These are phyloP conservation scores for Dunaliella primolecta DNA, from an alignment of 139 green algal genomes.

Conservation along the genomic window DNA sequence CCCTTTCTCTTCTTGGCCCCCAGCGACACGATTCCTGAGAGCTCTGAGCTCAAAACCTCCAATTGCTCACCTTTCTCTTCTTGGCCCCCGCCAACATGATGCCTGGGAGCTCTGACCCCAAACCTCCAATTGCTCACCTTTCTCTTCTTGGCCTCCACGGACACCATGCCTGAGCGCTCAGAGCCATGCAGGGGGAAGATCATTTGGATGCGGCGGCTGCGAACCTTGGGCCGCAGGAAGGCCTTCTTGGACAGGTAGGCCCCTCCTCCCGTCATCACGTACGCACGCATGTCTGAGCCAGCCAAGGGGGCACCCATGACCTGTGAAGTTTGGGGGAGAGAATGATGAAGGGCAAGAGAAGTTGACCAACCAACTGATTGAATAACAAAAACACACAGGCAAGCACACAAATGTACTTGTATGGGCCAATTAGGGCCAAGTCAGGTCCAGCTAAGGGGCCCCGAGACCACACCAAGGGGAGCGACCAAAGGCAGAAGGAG, in stretches of 20 bases:
- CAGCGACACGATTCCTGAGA: background rate
- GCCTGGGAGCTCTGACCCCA: background rate
- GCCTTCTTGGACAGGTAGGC: slow-evolving; percentile 33
- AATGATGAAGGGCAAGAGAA: slow-evolving; percentile 2
- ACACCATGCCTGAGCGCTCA: slow-evolving; percentile 70
- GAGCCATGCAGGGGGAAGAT: slow-evolving; percentile 67
- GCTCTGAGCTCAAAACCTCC: background rate
- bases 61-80: slow-evolving; percentile 24
- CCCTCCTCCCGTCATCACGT: slow-evolving; percentile 62
- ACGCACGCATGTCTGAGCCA: slow-evolving; percentile 55
- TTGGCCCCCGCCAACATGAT: background rate
- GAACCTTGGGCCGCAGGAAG: slow-evolving; percentile 37
- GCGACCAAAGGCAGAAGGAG: too few relatives aligned
- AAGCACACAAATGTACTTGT: background rate
- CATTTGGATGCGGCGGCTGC: slow-evolving; percentile 66
- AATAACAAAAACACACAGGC: background rate
- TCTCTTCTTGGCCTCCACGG: slow-evolving; percentile 75
- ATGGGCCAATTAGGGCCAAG: background rate
- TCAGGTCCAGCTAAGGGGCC: too few relatives aligned
- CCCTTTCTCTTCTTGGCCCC: too few relatives aligned
- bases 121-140: slow-evolving; percentile 23
- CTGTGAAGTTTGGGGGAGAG: too few relatives aligned
- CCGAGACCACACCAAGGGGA: too few relatives aligned
- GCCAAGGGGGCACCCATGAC: slow-evolving; percentile 74
- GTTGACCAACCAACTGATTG: too few relatives aligned